Base-by-base conservation (phyloP, 1,284 basidiomycete genomes). In the Pascua sp. region DNA sequence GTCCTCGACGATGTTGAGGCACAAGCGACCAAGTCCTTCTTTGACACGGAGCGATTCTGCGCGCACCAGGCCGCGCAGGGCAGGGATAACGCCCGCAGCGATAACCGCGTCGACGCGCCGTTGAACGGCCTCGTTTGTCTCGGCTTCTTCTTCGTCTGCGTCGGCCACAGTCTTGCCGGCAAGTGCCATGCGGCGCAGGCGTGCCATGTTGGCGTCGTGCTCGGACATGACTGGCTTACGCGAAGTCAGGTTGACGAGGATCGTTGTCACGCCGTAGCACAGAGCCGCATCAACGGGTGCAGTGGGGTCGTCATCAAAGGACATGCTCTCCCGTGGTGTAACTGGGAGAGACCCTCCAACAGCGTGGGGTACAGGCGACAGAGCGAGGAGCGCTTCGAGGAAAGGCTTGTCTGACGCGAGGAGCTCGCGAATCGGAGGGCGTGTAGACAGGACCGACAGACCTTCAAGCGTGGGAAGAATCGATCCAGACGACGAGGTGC, bases 121-220 rank as follows among this genome's bases (percentile, higher is more conserved):
- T 65, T 81, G 82, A 39, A 90, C 88, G 57, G 83, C 81, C 15
- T 78, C 80, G 56, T 89, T 85, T 49, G 84, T 83, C 43, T 80
- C 78, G 50, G 73, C 63, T 46, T 73, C 67, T 54, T 75, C 72
- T 15, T 69, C 60, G 17, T 68, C 58, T 32, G 48, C 56, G 44
- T 56, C 62, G 18, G 65, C 66, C 50, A 64, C 53, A 56, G 85
- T 84, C 62, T 75, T 73, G 4, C 89, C 83, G 1, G 72, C 63
- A 7, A 72, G 56, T 4, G 77, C 77, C 86, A 94, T 88, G 53
- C 80, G 80, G 61, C 84, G 83, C 46, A 93, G 78, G 67, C 86
- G 89, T 48, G 85, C 85, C 11, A 93, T 83, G 67, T 94, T 89
- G 41, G 82, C 80, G 64, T 94, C 86, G 70, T 94, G 90, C 51